Evolutionary conservation across 2,329 filamentous ascomycete species (phyloP), one percentile per base, ranked within the genome.

Genomic region (Arthrobotrys megalospora): DNA sequence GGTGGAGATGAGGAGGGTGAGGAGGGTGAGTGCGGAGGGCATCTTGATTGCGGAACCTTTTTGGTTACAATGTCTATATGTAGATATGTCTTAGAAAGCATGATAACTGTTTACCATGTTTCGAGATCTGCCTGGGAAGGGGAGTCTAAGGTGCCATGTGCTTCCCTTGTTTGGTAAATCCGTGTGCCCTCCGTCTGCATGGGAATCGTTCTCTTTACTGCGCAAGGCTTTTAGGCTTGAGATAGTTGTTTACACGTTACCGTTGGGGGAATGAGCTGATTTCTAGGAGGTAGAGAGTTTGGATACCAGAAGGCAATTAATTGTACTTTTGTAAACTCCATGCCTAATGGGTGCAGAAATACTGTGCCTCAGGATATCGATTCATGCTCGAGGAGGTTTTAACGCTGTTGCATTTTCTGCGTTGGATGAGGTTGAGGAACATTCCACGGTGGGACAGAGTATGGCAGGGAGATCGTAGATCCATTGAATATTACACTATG

Each of bases 331-430:
- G 41, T 8, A 8, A n/a, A 45, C 11, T 45, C 8, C 8, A 14
- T 8, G 8, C 8, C 6, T 6, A 38, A 8, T 5, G 11, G 12
- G 8, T 38, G 2, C 36, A 38, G 8, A 28, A 28, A 28, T 28
- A 28, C 5, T 28, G 36, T 38, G 1, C 2, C 36, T 8, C 36
- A 3, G 36, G 36, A 38, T 38, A 36, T n/a, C n/a, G n/a, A n/a
- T n/a, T n/a, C 5, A 28, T 28, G 24, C 24, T 28, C 5, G 24
- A 55, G 28, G 52, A 34, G 52, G 1, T 55, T 16, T 60, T 3
- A 3, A 11, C 19, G 2, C 48, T 67, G 64, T 67, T 67, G 64
- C 19, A 67, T 32, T 67, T 67, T 67, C n/a, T 45, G 64, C 19
- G 48, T 67, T 67, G 64, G 32, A 5, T 32, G 48, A n/a, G n/a